These are phyloP conservation scores for Hepatocystis sp. DNA, from an alignment of 169 alveolate species.

Conservation along the genomic window DNA sequence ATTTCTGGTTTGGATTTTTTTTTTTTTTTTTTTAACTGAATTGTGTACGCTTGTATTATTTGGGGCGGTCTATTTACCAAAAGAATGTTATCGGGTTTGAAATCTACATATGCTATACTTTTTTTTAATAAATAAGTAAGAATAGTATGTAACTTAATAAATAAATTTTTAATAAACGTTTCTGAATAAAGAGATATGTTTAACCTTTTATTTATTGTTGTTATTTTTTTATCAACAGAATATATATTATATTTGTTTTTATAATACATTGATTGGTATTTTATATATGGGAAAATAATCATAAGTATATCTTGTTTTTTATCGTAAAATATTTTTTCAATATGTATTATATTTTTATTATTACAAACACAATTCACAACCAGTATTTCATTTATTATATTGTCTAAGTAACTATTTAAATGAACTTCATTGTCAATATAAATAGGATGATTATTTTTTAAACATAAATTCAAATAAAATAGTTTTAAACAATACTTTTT, in stretches of 20 bases:
- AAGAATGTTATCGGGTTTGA: conserved; percentile 68
- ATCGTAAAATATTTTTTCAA: conserved; percentile 52
- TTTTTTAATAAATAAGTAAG: conserved; percentile 39
- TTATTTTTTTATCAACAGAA: conserved; percentile 28
- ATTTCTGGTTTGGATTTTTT: too few species aligned
- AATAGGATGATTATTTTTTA: conserved; percentile 54
- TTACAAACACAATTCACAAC: conserved; percentile 45
- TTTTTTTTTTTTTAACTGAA: conserved; percentile 32
- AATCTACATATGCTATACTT: conserved; percentile 47
- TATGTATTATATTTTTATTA: conserved; percentile 37
- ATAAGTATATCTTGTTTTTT: conserved; percentile 36
- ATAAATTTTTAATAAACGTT: conserved; percentile 21
- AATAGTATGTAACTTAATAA: conserved; percentile 37
- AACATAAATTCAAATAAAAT: conserved; percentile 25
- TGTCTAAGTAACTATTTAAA: conserved; percentile 38
- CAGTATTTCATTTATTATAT: conserved; percentile 59
- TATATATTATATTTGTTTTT: conserved; percentile 35
- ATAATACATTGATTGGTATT: conserved; percentile 59
- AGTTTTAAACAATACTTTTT: conserved; percentile 58
- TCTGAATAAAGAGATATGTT: conserved; percentile 46
- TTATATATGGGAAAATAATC: conserved; percentile 22
- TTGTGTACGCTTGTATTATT: conserved; percentile 12
- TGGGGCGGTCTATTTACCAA: conserved; percentile 11
- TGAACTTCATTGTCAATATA: conserved; percentile 40
- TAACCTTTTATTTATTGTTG: conserved; percentile 2